Conservation (phyloP, 257 asterid genomes). For the Solanum appendiculatum region DNA sequence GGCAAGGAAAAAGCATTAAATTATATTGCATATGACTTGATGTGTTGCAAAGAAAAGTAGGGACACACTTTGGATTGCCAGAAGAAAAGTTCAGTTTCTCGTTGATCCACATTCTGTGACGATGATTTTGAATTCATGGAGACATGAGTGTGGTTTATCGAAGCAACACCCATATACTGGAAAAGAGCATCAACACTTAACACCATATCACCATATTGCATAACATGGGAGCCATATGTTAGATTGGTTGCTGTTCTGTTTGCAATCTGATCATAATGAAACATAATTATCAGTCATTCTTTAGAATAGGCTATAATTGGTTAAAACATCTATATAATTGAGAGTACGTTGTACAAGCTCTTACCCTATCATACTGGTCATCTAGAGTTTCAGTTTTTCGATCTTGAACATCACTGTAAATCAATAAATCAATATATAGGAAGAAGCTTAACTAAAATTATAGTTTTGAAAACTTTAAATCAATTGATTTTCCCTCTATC, state of each 20-base stretch:
- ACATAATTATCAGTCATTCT: not conserved
- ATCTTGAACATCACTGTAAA: conserved; percentile 14
- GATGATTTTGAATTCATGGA: conserved; percentile 38
- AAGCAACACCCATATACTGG: not conserved
- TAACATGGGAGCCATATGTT: not conserved
- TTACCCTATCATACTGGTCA: not conserved
- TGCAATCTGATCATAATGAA: conserved; percentile 3
- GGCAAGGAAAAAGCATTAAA: not conserved
- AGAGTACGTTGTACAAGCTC: not conserved
- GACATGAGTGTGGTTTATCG: conserved; percentile 10
- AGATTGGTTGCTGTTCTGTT: not conserved
- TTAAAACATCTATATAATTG: not conserved
- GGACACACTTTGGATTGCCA: conserved; percentile 64
- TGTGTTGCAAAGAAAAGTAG: not conserved
- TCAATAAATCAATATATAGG: conserved; percentile 9
- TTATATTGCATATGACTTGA: not conserved
- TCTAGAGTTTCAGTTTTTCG: not conserved
- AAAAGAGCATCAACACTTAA: not conserved
- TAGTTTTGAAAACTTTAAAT: conserved; percentile 40
- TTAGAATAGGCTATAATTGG: not conserved
- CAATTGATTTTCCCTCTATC: not conserved
- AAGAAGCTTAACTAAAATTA: not conserved
- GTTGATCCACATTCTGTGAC: conserved; percentile 57
- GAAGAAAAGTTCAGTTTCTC: conserved; percentile 74
- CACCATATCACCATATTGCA: conserved; percentile 6